These are phyloP conservation scores for Xenoacremonium recifei DNA, from an alignment of 2,329 filamentous ascomycete genomes.

Conservation along the genomic window DNA sequence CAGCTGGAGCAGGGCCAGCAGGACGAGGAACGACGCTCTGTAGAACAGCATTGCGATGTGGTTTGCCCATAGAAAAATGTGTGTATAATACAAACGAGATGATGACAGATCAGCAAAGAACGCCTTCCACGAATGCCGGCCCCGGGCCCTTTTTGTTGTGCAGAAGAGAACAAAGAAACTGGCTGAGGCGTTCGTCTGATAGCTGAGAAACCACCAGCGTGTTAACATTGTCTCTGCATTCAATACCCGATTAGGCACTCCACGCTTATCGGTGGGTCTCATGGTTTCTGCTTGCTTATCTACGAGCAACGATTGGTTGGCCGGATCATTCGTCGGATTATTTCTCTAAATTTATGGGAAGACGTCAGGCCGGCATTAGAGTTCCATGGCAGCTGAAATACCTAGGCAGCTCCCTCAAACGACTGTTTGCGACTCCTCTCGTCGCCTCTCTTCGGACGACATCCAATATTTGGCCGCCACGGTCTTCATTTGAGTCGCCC, in stretches of 20 bases:
- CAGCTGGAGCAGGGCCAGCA: constrained; percentile 54
- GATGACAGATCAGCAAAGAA: not conserved
- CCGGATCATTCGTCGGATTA: constrained; percentile 21
- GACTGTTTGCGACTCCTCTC: constrained; percentile 3
- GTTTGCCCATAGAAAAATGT: constrained; percentile 13
- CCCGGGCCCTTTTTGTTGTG: too few species aligned
- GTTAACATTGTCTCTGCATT: constrained; percentile 29
- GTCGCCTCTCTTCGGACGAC: not conserved
- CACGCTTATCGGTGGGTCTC: constrained; percentile 18
- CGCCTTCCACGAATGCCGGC: too few species aligned
- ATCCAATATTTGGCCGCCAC: not conserved
- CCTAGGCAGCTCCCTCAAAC: constrained; percentile 4
- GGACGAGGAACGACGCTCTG: constrained; percentile 47
- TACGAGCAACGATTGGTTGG: constrained; percentile 15
- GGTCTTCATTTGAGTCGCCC: not conserved
- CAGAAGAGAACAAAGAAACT: not conserved
- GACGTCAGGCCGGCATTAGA: constrained; percentile 8
- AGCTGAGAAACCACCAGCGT: constrained; percentile 29
- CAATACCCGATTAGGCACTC: constrained; percentile 14
- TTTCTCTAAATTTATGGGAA: constrained; percentile 10
- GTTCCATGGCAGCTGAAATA: too few species aligned
- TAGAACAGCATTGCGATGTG: constrained; percentile 49
- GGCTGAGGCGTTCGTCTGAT: not conserved
- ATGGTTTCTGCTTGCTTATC: constrained; percentile 21
- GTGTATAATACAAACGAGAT: constrained; percentile 1